Evolutionary conservation across 1,139 yeast genomes (phyloP).

Genomic region (Pichia sp.): DNA sequence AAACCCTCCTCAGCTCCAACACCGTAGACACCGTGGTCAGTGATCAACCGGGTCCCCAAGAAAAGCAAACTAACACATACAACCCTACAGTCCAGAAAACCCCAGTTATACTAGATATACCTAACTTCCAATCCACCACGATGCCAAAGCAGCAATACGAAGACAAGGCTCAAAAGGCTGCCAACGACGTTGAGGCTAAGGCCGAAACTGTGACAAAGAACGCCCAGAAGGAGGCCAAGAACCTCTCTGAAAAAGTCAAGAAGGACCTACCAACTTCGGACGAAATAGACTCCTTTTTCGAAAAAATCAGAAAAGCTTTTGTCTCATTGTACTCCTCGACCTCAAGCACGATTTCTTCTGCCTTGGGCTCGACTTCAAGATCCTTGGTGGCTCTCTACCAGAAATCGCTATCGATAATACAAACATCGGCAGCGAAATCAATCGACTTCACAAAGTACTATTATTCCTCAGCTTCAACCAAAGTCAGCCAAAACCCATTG

Average conservation of each 20-base stretch:
- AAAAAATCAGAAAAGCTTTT: neutral
- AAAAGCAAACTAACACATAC: neutral
- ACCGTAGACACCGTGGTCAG: conserved; percentile 5
- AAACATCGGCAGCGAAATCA: neutral
- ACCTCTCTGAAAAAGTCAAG: neutral
- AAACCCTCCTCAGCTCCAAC: conserved; percentile 7
- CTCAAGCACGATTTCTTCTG: neutral
- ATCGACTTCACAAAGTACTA: conserved; percentile 6
- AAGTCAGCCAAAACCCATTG: conserved; percentile 10
- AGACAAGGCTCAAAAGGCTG: neutral
- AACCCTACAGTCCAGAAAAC: neutral
- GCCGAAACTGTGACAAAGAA: neutral
- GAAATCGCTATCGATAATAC: neutral
- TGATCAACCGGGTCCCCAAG: neutral
- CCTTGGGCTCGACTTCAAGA: neutral
- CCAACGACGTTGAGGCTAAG: neutral
- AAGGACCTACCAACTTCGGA: conserved; percentile 4
- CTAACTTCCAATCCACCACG: conserved; percentile 5
- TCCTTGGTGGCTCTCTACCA: neutral
- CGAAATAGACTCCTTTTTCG: conserved; percentile 1
- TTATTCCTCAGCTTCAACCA: neutral
- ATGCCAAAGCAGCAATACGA: neutral
- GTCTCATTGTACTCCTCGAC: neutral
- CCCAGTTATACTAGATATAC: conserved; percentile 10
- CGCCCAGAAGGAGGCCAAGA: neutral